phyloP scores from a whole-genome alignment of 1,139 yeast species.

The Nakaseomyces nivariensis region DNA sequence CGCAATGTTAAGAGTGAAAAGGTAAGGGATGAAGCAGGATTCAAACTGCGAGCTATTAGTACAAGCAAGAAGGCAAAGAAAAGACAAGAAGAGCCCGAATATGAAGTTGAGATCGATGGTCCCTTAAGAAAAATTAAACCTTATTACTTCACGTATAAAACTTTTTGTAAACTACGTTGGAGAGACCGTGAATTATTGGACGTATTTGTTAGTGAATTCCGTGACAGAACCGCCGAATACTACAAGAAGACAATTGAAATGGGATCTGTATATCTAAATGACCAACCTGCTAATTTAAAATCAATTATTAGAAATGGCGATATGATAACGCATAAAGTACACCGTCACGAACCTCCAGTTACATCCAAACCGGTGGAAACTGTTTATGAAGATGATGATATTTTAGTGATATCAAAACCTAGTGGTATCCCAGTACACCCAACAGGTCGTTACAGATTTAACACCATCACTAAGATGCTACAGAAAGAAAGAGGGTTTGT shows the following conservation, averaged over 20 bases:
- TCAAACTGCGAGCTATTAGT: conserved; percentile 24
- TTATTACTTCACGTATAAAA: conserved; percentile 77
- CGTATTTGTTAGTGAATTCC: conserved; percentile 71
- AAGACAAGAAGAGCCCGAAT: conserved; percentile 29
- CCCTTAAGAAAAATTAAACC: conserved; percentile 68
- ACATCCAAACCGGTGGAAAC: conserved; percentile 59
- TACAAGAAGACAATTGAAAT: conserved; percentile 56
- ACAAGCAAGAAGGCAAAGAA: conserved; percentile 17
- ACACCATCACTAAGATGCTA: conserved; percentile 75
- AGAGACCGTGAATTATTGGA: conserved; percentile 69
- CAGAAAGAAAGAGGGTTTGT: conserved; percentile 53
- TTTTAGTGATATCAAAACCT: conserved; percentile 87
- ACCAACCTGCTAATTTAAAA: conserved; percentile 51
- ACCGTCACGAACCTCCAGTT: conserved; percentile 88
- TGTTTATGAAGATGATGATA: conserved; percentile 68
- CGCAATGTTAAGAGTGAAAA: neutral
- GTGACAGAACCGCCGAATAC: conserved; percentile 65
- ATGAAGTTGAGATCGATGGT: conserved; percentile 39
- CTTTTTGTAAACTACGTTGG: conserved; percentile 91
- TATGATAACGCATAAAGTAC: conserved; percentile 68
- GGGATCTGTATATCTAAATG: conserved; percentile 70
- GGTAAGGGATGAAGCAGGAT: conserved; percentile 26
- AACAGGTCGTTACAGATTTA: conserved; percentile 82
- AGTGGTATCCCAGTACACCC: conserved; percentile 96
- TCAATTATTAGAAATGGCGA: conserved; percentile 75